phyloP scores from a whole-genome alignment of 2,329 filamentous ascomycete genomes.

The Ophiostoma sp. region DNA sequence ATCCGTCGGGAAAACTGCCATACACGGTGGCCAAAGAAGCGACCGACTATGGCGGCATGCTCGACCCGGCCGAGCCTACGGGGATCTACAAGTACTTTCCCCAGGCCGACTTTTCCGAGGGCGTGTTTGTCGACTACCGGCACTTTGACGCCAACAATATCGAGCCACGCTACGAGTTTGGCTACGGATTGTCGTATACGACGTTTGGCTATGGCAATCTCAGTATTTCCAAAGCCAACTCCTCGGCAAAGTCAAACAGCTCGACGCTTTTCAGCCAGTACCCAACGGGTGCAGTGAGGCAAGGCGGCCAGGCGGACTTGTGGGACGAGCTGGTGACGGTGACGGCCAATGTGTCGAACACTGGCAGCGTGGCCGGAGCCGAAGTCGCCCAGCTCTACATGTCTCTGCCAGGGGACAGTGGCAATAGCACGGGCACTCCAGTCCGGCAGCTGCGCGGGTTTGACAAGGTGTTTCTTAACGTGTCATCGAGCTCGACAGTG shows the following conservation, averaged over 20 bases:
- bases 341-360: conserved; percentile 39
- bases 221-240: conserved; percentile 22
- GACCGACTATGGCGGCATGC: conserved; percentile 41
- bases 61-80: conserved; percentile 9
- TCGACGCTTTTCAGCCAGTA: conserved; percentile 32
- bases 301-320: conserved; percentile 44
- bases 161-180: conserved; percentile 50
- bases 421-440: conserved; percentile 34
- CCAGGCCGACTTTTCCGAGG: conserved; percentile 29
- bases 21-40: conserved; percentile 55
- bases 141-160: conserved; percentile 48
- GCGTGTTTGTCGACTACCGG: conserved; percentile 50
- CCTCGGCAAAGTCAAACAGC: not conserved
- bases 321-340: conserved; percentile 44
- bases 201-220: conserved; percentile 46
- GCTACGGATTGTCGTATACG: conserved; percentile 53
- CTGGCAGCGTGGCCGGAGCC: conserved; percentile 38
- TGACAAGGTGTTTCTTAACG: conserved; percentile 51
- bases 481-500: conserved; percentile 41
- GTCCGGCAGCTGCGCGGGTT: conserved; percentile 61
- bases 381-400: conserved; percentile 46
- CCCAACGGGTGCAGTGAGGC: conserved; percentile 38
- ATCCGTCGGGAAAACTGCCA: conserved; percentile 53
- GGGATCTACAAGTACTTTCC: conserved; percentile 38
- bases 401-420: conserved; percentile 35